These are phyloP conservation scores for Pseudonitzschia multistriata DNA, from an alignment of 108 stramenopile genomes.

Conservation along the genomic window DNA sequence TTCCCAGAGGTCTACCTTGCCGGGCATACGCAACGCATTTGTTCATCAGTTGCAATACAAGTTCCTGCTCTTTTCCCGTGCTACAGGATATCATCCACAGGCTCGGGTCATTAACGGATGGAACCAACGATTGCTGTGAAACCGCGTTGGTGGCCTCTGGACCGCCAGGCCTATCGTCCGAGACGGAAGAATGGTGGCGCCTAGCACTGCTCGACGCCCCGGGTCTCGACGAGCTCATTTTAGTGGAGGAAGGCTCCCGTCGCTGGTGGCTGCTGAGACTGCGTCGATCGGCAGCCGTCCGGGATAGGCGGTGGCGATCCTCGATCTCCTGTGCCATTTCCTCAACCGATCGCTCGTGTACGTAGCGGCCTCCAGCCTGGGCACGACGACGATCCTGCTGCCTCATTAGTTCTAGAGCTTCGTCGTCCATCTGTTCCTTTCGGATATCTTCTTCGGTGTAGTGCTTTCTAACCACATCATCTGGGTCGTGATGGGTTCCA, in stretches of 20 bases:
- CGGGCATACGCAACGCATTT: constrained; percentile 86
- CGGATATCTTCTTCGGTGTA: constrained; percentile 74
- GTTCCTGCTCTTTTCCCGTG: constrained; percentile 85
- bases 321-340: constrained; percentile 85
- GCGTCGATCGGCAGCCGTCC: constrained; percentile 45
- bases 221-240: constrained; percentile 8
- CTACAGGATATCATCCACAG: constrained; percentile 93
- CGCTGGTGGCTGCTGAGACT: neutral
- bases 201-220: neutral
- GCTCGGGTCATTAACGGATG: constrained; percentile 91
- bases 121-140: constrained; percentile 89
- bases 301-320: constrained; percentile 76
- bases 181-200: constrained; percentile 14
- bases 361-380: constrained; percentile 50
- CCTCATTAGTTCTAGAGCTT: constrained; percentile 75
- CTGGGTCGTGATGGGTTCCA: constrained; percentile 59
- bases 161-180: constrained; percentile 38
- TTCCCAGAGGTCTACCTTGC: constrained; percentile 75
- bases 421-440: constrained; percentile 85
- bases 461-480: constrained; percentile 71
- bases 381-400: constrained; percentile 86
- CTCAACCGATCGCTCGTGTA: constrained; percentile 44
- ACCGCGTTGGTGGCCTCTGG: constrained; percentile 67
- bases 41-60: constrained; percentile 93
- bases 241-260: neutral